phyloP scores from a whole-genome alignment of 1,284 basidiomycete genomes.

The Ustilago lituana region DNA sequence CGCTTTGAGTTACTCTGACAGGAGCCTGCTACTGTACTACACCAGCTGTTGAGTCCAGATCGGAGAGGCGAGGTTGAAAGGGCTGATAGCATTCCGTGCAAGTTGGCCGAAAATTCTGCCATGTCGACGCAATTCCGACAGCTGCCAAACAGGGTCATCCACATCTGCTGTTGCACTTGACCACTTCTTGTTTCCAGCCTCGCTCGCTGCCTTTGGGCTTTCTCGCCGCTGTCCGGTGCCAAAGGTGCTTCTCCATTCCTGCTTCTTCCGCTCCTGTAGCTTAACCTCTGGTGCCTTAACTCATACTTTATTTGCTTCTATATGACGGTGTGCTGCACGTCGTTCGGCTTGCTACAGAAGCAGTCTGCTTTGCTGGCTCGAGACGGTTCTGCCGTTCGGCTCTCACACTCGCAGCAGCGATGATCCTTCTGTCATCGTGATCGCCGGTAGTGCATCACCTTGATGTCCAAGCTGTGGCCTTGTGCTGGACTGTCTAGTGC shows the following conservation, averaged over 20 bases:
- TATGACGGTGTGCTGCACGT: constrained; percentile 3
- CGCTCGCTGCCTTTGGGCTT: too few relatives aligned
- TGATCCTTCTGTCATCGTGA: neutral
- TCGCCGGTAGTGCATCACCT: too few relatives aligned
- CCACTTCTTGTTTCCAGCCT: too few relatives aligned
- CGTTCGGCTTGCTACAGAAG: constrained; percentile 1
- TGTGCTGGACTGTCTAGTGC: too few relatives aligned
- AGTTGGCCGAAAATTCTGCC: constrained; percentile 1
- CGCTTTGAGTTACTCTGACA: too few relatives aligned
- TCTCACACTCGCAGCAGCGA: neutral
- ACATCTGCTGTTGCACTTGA: neutral
- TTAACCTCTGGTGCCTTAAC: neutral
- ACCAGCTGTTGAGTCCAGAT: too few relatives aligned
- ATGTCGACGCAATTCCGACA: constrained; percentile 18
- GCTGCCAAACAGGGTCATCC: neutral
- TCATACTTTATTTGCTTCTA: neutral
- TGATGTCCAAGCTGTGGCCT: too few relatives aligned
- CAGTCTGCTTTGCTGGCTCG: neutral
- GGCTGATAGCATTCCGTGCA: too few relatives aligned
- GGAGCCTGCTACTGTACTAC: too few relatives aligned
- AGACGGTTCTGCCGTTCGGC: constrained; percentile 1
- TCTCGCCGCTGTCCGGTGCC: too few relatives aligned
- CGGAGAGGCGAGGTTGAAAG: too few relatives aligned
- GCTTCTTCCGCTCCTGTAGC: neutral
- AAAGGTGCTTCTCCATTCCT: neutral